Percentiles rank a stretch among this genome's conserved stretches.
These are phyloP conservation scores for Neoboletus subvelutipes DNA, from an alignment of 768 basidiomycete genomes.

Conservation along the genomic window DNA sequence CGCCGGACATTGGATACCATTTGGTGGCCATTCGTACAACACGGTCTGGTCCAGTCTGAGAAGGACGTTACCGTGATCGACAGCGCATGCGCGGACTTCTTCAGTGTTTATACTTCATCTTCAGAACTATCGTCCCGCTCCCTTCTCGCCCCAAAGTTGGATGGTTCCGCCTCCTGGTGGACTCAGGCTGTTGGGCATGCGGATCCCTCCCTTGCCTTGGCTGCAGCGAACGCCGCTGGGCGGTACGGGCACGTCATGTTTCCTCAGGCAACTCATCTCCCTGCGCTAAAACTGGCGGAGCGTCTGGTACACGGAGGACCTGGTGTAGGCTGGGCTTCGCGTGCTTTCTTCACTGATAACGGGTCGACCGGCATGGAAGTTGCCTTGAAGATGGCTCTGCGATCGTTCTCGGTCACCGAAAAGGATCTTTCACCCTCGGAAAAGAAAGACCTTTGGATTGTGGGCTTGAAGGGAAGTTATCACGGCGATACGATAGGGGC, in stretches of 20 bases:
- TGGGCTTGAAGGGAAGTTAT: conserved; percentile 91
- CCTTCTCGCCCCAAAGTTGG: conserved; percentile 63
- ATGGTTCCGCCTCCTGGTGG: conserved; percentile 98
- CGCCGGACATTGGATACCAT: conserved; percentile 70
- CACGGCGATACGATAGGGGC: conserved; percentile 97
- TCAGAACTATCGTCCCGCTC: conserved; percentile 28
- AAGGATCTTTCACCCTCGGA: conserved; percentile 35
- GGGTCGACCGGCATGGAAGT: conserved; percentile 97
- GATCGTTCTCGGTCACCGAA: conserved; percentile 53
- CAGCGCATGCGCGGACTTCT: conserved; percentile 84
- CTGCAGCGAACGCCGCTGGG: conserved; percentile 87
- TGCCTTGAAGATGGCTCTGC: conserved; percentile 95
- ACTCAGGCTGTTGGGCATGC: conserved; percentile 91
- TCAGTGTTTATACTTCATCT: conserved; percentile 60
- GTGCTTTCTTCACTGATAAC: conserved; percentile 92
- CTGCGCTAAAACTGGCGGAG: conserved; percentile 84
- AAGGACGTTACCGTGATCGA: conserved; percentile 87
- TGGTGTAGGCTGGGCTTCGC: conserved; percentile 86
- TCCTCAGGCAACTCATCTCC: conserved; percentile 82
- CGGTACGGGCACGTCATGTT: conserved; percentile 98
- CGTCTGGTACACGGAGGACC: conserved; percentile 71
- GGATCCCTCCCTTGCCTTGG: conserved; percentile 70
- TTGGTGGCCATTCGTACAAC: conserved; percentile 99
- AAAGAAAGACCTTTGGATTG: conserved; percentile 62
- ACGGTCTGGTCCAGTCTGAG: conserved; percentile 64